Conservation (phyloP, 2,329 filamentous ascomycete genomes). For the Colletotrichum agaves region DNA sequence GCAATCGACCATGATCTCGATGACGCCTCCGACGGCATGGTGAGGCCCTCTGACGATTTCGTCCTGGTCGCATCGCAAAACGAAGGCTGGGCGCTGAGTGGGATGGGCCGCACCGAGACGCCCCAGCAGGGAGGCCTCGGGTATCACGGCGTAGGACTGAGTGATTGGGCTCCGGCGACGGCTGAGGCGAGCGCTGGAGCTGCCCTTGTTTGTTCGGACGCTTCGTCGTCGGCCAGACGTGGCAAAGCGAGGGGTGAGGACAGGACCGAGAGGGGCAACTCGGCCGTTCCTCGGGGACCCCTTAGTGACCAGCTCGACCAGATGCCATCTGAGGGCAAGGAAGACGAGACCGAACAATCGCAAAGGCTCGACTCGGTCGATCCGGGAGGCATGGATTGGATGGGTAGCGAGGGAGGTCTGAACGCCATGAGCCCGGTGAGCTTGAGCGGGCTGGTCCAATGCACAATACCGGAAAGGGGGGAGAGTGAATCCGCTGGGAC, state of each 20-base stretch:
- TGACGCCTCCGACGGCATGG: conserved; percentile 24
- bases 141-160: conserved; percentile 41
- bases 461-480: conserved; percentile 42
- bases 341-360: neutral
- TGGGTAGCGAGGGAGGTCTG: conserved; percentile 36
- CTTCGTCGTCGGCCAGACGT: neutral
- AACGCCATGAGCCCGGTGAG: conserved; percentile 45
- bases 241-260: neutral
- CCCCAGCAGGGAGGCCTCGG: conserved; percentile 33
- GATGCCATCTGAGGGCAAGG: neutral
- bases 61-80: conserved; percentile 43
- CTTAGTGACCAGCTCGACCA: neutral
- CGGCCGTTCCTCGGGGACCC: neutral
- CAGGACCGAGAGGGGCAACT: neutral
- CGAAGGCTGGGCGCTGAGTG: conserved; percentile 44
- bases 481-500: conserved; percentile 22
- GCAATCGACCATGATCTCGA: conserved; percentile 44
- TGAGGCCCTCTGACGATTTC: conserved; percentile 39
- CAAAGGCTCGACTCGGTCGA: neutral
- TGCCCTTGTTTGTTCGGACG: neutral
- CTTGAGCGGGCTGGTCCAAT: conserved; percentile 46
- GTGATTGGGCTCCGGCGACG: conserved; percentile 44
- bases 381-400: conserved; percentile 41
- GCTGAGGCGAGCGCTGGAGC: conserved; percentile 3
- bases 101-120: conserved; percentile 37